phyloP scores from a whole-genome alignment of 371 early-diverging fungal species.

The Actinomortierella wolfii region DNA sequence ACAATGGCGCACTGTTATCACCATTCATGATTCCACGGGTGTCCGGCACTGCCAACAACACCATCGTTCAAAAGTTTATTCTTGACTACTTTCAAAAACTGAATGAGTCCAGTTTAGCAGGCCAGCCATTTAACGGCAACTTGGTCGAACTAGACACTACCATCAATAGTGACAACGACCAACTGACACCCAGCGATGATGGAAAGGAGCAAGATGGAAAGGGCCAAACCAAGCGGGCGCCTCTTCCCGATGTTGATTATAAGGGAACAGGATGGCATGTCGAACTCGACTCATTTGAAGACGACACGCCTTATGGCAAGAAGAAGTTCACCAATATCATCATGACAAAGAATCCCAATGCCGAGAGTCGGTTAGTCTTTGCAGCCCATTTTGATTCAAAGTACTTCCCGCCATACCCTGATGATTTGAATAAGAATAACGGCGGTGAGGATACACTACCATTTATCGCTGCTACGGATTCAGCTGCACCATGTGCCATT shows the following conservation, averaged over 20 bases:
- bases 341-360: conserved; percentile 81
- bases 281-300: conserved; percentile 79
- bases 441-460: conserved; percentile 51
- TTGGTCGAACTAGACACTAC: no score
- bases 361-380: conserved; percentile 74
- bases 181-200: no score
- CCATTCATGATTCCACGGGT: conserved; percentile 77
- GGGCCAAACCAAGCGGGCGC: conserved; percentile 9
- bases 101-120: conserved; percentile 35
- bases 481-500: conserved; percentile 87
- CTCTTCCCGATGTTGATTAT: background rate
- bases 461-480: conserved; percentile 87
- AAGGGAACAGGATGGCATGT: conserved; percentile 69
- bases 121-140: background rate
- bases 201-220: no score
- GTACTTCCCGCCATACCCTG: conserved; percentile 49
- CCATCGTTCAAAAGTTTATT: conserved; percentile 71
- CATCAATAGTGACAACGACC: no score
- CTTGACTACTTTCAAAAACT: conserved; percentile 60
- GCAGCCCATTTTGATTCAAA: conserved; percentile 95
- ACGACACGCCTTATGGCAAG: conserved; percentile 75
- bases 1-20: conserved; percentile 58
- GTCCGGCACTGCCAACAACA: conserved; percentile 75
- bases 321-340: conserved; percentile 85
- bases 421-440: conserved; percentile 15